Evolutionary conservation across 768 basidiomycete genomes (phyloP).

Genomic region (Calocybe cyanea): DNA sequence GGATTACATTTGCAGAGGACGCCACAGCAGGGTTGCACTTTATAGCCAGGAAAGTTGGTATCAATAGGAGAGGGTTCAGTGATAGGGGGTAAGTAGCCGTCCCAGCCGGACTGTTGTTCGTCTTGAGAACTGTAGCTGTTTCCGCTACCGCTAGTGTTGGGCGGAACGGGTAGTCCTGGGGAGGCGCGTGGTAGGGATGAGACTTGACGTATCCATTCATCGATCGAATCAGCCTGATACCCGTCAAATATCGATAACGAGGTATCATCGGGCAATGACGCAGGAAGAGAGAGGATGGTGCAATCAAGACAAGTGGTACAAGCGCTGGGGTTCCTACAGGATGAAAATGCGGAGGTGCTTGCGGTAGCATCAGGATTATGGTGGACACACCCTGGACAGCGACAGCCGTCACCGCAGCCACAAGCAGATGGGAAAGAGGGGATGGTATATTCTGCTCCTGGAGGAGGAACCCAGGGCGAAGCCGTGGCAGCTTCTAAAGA

Average conservation of each 20-base stretch:
- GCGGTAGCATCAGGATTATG: conserved; percentile 38
- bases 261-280: conserved; percentile 38
- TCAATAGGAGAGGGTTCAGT: conserved; percentile 5
- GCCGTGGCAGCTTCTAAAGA: conserved; percentile 35
- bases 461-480: conserved; percentile 15
- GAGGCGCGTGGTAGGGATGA: conserved; percentile 7
- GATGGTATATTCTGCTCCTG: conserved; percentile 18
- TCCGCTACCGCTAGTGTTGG: background rate
- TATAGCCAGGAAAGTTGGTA: conserved; percentile 5
- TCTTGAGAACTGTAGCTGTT: background rate
- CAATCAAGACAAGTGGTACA: conserved; percentile 58
- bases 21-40: conserved; percentile 18
- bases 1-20: conserved; percentile 20
- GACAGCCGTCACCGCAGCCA: conserved; percentile 59
- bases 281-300: conserved; percentile 49
- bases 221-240: conserved; percentile 44
- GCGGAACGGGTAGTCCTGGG: background rate
- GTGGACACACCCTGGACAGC: conserved; percentile 61
- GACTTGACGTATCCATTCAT: conserved; percentile 24
- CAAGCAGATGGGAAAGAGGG: conserved; percentile 46
- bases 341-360: conserved; percentile 31
- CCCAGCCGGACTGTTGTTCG: conserved; percentile 12
- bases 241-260: conserved; percentile 38
- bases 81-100: conserved; percentile 11
- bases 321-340: conserved; percentile 33